Conservation (phyloP, 1,284 basidiomycete genomes). For the Puccinia novopanici region DNA sequence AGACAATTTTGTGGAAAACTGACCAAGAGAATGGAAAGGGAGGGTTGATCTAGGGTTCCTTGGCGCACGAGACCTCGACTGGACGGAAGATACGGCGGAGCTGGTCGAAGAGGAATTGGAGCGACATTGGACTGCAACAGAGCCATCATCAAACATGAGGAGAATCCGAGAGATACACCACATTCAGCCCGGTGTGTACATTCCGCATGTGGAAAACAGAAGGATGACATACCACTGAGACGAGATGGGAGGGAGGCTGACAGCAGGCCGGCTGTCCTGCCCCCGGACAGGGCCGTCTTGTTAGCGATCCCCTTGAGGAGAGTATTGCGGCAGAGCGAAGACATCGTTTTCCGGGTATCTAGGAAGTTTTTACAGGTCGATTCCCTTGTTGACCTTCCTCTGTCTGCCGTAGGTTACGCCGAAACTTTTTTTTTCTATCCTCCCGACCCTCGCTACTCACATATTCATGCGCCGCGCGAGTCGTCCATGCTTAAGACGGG, state of each 20-base stretch:
- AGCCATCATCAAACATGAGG: neutral
- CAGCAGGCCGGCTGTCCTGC: neutral
- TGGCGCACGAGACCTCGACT: neutral
- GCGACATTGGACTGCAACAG: neutral
- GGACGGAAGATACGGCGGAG: neutral
- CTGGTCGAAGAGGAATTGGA: neutral
- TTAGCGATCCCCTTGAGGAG: constrained; percentile 19
- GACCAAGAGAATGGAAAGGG: constrained; percentile 14
- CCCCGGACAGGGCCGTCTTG: neutral
- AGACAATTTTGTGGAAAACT: neutral
- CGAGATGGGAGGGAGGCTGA: constrained; percentile 12
- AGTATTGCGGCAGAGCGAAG: constrained; percentile 8
- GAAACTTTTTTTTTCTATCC: neutral
- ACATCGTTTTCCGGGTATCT: constrained; percentile 7
- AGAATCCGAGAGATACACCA: too few relatives aligned
- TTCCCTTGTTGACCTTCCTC: neutral
- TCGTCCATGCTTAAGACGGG: constrained; percentile 2
- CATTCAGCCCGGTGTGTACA: neutral
- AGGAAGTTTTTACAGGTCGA: neutral
- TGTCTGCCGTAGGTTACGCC: neutral
- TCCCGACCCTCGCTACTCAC: neutral
- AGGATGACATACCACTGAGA: neutral
- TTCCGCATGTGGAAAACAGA: neutral
- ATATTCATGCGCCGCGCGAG: neutral
- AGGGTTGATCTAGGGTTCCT: constrained; percentile 3